These are phyloP conservation scores for Fraxinus quadrangulata DNA, from an alignment of 257 asterid genomes.

Conservation along the genomic window DNA sequence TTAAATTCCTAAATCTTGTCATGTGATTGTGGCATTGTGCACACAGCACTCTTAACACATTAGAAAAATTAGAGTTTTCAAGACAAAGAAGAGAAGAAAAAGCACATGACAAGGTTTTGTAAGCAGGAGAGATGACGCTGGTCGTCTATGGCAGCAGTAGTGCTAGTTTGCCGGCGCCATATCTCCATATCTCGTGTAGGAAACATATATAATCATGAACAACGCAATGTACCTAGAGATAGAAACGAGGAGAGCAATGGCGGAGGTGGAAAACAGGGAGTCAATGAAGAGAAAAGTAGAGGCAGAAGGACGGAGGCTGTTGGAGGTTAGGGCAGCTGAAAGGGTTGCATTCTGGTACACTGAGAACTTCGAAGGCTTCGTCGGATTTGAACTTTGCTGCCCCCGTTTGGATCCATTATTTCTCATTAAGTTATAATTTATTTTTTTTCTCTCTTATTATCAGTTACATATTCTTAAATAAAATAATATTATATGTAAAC, in stretches of 20 bases:
- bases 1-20: neutral
- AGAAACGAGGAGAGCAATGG: slow-evolving; percentile 44
- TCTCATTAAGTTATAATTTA: too few relatives aligned
- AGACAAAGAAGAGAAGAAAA: too few relatives aligned
- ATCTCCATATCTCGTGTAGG: too few relatives aligned
- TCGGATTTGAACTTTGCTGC: slow-evolving; percentile 33
- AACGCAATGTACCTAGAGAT: slow-evolving; percentile 38
- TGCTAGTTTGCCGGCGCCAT: too few relatives aligned
- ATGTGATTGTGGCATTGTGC: too few relatives aligned
- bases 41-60: neutral
- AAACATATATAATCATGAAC: neutral
- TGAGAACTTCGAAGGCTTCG: slow-evolving; percentile 60
- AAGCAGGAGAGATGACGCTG: too few relatives aligned
- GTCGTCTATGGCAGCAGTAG: too few relatives aligned
- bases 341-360: slow-evolving; percentile 83
- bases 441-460: too few relatives aligned
- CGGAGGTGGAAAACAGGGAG: slow-evolving; percentile 52
- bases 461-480: too few relatives aligned
- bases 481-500: too few relatives aligned
- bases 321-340: slow-evolving; percentile 82
- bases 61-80: too few relatives aligned
- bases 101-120: too few relatives aligned
- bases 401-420: neutral
- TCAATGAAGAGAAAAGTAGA: slow-evolving; percentile 49
- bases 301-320: slow-evolving; percentile 69